phyloP scores from a whole-genome alignment of 2,329 filamentous ascomycete genomes.

The Penicillium brevicompactum region DNA sequence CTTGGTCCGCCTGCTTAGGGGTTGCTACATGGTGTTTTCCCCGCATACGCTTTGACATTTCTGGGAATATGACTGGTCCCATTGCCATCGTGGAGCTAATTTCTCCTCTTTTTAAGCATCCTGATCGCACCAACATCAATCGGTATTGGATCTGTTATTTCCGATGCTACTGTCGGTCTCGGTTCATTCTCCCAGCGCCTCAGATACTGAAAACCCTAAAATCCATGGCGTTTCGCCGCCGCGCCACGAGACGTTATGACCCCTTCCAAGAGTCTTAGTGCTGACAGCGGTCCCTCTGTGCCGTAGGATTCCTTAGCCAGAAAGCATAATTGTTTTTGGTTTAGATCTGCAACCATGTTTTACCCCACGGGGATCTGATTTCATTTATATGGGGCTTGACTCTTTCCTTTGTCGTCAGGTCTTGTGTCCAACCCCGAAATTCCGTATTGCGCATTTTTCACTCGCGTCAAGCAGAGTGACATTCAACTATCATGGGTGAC shows the following conservation, averaged over 20 bases:
- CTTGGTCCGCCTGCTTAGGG: not conserved
- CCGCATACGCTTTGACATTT: not conserved
- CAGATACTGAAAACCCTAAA: not conserved
- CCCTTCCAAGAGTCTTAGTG: constrained; percentile 3
- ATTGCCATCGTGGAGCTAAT: not conserved
- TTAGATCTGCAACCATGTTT: constrained; percentile 1
- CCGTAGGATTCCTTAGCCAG: not conserved
- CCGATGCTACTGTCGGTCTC: not conserved
- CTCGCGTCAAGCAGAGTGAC: not conserved
- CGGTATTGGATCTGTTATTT: not conserved
- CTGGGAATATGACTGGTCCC: not conserved
- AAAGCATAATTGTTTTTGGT: constrained; percentile 3
- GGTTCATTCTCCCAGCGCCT: not conserved
- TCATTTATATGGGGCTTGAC: constrained; percentile 1
- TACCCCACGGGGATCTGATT: constrained; percentile 5
- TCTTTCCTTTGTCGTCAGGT: not conserved
- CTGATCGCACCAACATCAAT: not conserved
- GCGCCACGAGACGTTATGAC: not conserved
- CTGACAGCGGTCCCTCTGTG: constrained; percentile 1
- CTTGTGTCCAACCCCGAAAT: not conserved
- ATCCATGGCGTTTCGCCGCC: not conserved
- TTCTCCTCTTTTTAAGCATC: not conserved
- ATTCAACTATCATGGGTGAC: constrained; percentile 9
- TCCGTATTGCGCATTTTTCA: not conserved
- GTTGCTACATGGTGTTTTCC: not conserved